These are phyloP conservation scores for Fagus sylvatica DNA, from an alignment of 306 rosid species.

Conservation along the genomic window DNA sequence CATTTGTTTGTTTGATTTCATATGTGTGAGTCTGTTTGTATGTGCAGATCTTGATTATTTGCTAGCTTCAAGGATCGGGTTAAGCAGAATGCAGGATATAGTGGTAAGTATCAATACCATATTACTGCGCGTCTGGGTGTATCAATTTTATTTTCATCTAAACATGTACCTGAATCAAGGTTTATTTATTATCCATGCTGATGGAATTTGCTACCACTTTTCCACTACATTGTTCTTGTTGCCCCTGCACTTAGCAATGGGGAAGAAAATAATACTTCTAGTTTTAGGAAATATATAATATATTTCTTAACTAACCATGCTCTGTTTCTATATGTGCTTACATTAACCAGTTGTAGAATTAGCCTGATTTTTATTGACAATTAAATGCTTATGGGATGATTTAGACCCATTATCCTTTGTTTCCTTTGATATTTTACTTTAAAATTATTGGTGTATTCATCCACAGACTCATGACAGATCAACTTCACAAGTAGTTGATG, in stretches of 20 bases:
- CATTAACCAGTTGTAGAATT: background rate
- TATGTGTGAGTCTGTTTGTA: conserved; percentile 20
- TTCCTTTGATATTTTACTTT: background rate
- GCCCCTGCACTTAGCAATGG: background rate
- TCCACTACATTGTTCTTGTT: background rate
- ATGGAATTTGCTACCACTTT: background rate
- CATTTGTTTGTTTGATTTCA: conserved; percentile 16
- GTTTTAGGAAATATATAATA: background rate
- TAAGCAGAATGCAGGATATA: conserved; percentile 33
- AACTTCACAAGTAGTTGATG: conserved; percentile 34
- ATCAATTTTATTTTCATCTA: background rate
- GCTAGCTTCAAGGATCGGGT: conserved; percentile 40
- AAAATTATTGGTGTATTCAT: conserved; percentile 12
- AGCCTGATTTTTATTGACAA: background rate
- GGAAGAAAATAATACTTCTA: background rate
- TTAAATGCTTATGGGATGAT: conserved; percentile 2
- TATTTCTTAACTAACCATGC: background rate
- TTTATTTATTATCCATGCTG: background rate
- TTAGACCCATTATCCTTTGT: background rate
- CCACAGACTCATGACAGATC: conserved; percentile 29
- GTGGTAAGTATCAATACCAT: conserved; percentile 28
- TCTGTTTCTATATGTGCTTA: background rate
- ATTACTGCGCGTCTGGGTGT: background rate
- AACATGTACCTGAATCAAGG: background rate
- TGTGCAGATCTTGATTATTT: conserved; percentile 68